These are phyloP conservation scores for Crepidotus variabilis DNA, from an alignment of 768 basidiomycete species.

Conservation along the genomic window DNA sequence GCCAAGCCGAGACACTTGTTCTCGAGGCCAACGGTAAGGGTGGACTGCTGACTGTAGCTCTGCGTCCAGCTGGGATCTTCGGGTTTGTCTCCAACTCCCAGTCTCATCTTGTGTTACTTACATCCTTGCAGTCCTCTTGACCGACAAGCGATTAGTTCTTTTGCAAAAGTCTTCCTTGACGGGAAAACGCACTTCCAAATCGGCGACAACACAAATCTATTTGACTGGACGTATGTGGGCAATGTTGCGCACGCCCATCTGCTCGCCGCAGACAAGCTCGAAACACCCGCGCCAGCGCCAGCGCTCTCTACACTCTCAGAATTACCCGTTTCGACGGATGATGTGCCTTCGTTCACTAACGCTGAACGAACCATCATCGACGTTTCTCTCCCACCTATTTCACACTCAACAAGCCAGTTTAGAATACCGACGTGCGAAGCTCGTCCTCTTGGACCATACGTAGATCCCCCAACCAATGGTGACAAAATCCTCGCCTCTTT, in stretches of 20 bases:
- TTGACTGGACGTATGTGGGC: slow-evolving; percentile 95
- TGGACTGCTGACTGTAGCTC: slow-evolving; percentile 82
- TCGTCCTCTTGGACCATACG: slow-evolving; percentile 80
- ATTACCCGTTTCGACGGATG: slow-evolving; percentile 29
- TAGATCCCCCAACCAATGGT: slow-evolving; percentile 56
- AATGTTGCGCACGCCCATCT: slow-evolving; percentile 95
- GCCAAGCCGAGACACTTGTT: slow-evolving; percentile 79
- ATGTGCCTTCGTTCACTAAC: slow-evolving; percentile 36
- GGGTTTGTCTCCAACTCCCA: slow-evolving; percentile 53
- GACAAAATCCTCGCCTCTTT: slow-evolving; percentile 56
- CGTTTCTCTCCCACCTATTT: slow-evolving; percentile 56
- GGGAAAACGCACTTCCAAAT: slow-evolving; percentile 91
- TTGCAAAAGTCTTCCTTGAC: slow-evolving; percentile 73
- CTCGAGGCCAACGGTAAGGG: slow-evolving; percentile 83
- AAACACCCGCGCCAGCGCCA: slow-evolving; percentile 43
- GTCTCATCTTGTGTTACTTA: neutral
- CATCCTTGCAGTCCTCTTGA: slow-evolving; percentile 73
- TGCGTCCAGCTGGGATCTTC: slow-evolving; percentile 93
- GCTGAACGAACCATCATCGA: slow-evolving; percentile 40
- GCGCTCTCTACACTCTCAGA: slow-evolving; percentile 32
- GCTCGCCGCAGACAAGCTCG: slow-evolving; percentile 87
- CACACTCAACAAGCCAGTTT: slow-evolving; percentile 57
- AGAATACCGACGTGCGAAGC: slow-evolving; percentile 77
- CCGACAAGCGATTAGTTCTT: slow-evolving; percentile 77
- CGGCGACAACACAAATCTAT: slow-evolving; percentile 89